Evolutionary conservation across 2,329 filamentous ascomycete species (phyloP), one percentile per base, ranked within the genome.

Genomic region (Cytospora piceicola): DNA sequence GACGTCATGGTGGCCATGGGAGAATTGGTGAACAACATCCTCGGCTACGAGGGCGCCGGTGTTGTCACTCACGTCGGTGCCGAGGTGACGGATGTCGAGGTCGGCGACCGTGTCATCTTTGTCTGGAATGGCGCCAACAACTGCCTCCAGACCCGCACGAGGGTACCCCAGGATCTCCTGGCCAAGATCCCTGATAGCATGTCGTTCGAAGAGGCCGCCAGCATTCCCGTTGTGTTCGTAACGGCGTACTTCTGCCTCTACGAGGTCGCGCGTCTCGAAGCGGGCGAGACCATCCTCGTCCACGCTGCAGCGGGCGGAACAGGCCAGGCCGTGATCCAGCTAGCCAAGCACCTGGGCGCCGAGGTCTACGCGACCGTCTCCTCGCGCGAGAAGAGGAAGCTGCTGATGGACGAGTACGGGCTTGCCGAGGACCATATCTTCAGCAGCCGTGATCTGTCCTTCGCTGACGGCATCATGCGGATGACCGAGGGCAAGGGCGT

Each of bases 1-100:
- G 79, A 81, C 68, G 74, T 79, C 12, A 72, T 80, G 61, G 72
- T 75, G 3, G 75, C 77, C 7, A 72, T 73, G 68, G 73, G 72
- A 17, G 70, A 73, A 51, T 66, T 73, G 11, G 58, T 53, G 30
- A 63, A 66, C 29, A 64, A 68, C 14, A 70, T 24, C 30, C 58
- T 65, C 15, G 63, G 63, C 24, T 53, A 55, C 9, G 63, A 65
- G 30, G 58, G 58, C n/a, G 39, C 58, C 27, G 63, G 63, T 46
- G 24, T 61, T 39, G 22, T 65, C 58, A 56, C 42, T 30, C 51
- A 52, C 17, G 53, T 65, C 20, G 63, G 63, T n/a, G n/a, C 58
- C 51, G 56, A 36, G 27, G 63, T 65, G 42, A 65, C 58, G 12
- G 52, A 52, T 29, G 51, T 65, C 58, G 39, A 52, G 39, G 36